These are phyloP conservation scores for Cladosporium oxysporum DNA, from an alignment of 2,329 filamentous ascomycete species.

Conservation along the genomic window DNA sequence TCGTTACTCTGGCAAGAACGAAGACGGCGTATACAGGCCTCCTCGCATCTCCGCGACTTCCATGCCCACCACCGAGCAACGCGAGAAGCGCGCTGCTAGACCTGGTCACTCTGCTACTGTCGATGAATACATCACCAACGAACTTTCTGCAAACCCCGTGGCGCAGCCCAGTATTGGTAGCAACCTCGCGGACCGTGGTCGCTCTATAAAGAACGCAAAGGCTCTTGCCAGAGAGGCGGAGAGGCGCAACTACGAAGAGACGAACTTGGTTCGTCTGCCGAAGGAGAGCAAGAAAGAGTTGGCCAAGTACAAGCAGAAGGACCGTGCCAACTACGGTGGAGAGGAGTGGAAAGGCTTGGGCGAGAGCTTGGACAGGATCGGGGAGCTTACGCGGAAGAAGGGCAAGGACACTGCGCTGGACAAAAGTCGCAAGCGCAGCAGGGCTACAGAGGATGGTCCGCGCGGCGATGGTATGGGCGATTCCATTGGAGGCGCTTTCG, in stretches of 20 bases:
- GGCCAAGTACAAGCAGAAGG: constrained; percentile 58
- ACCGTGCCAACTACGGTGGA: constrained; percentile 70
- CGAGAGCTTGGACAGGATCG: constrained; percentile 83
- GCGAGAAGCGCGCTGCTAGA: constrained; percentile 60
- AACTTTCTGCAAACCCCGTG: constrained; percentile 77
- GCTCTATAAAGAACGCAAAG: constrained; percentile 73
- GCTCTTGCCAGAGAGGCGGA: constrained; percentile 79
- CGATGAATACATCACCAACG: constrained; percentile 86
- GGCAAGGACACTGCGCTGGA: constrained; percentile 65
- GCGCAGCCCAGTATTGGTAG: constrained; percentile 90
- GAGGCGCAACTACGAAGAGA: constrained; percentile 83
- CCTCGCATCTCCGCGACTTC: constrained; percentile 84
- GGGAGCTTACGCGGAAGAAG: constrained; percentile 74
- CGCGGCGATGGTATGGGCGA: constrained; percentile 70
- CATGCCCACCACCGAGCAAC: constrained; percentile 61
- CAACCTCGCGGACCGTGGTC: constrained; percentile 74
- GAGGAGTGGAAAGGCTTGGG: constrained; percentile 90
- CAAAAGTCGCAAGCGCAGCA: constrained; percentile 82
- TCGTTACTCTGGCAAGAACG: constrained; percentile 37
- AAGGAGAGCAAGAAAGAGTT: constrained; percentile 83
- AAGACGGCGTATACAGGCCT: constrained; percentile 79
- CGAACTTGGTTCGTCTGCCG: constrained; percentile 85
- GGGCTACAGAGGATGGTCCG: constrained; percentile 70
- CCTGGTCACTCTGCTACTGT: constrained; percentile 77
- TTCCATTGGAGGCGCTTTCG: constrained; percentile 54